Percentiles rank a stretch among this genome's conserved stretches.
phyloP scores from a whole-genome alignment of 106 monocot species.

The Iris macrosiphon region DNA sequence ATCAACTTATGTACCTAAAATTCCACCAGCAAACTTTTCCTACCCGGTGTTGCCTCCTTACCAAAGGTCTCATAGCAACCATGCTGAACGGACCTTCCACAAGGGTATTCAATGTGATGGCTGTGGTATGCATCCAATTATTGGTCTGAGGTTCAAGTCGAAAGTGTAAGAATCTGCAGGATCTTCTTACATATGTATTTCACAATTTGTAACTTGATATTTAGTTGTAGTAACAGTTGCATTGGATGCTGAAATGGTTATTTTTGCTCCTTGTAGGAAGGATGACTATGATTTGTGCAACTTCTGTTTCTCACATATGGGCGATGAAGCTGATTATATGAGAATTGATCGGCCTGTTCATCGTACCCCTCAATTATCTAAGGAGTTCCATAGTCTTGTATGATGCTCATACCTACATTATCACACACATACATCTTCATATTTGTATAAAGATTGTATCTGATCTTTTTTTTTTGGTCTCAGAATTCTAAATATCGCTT shows the following conservation, averaged over 20 bases:
- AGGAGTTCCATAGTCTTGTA: conserved; percentile 23
- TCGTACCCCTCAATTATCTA: conserved; percentile 10
- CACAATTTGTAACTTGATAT: too few relatives aligned
- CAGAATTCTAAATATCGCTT: conserved; percentile 6
- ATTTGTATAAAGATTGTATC: too few relatives aligned
- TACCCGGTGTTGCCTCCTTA: neutral
- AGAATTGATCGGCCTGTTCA: conserved; percentile 11
- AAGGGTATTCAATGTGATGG: conserved; percentile 68
- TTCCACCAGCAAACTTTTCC: too few relatives aligned
- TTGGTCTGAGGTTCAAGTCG: conserved; percentile 77
- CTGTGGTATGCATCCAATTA: conserved; percentile 83
- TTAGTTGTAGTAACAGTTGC: too few relatives aligned
- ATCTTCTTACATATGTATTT: too few relatives aligned
- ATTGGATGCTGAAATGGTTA: too few relatives aligned
- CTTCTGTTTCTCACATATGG: conserved; percentile 12
- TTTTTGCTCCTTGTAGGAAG: conserved; percentile 11
- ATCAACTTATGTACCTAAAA: too few relatives aligned
- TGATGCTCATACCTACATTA: too few relatives aligned
- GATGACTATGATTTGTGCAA: conserved; percentile 18
- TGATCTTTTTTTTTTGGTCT: neutral
- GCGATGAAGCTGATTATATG: conserved; percentile 10
- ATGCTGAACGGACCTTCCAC: conserved; percentile 37
- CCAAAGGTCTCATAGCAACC: neutral
- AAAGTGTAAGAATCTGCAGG: conserved; percentile 49
- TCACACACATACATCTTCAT: too few relatives aligned